These are phyloP conservation scores for Chaetomium cochliodes DNA, from an alignment of 495 filamentous ascomycete species.

Conservation along the genomic window DNA sequence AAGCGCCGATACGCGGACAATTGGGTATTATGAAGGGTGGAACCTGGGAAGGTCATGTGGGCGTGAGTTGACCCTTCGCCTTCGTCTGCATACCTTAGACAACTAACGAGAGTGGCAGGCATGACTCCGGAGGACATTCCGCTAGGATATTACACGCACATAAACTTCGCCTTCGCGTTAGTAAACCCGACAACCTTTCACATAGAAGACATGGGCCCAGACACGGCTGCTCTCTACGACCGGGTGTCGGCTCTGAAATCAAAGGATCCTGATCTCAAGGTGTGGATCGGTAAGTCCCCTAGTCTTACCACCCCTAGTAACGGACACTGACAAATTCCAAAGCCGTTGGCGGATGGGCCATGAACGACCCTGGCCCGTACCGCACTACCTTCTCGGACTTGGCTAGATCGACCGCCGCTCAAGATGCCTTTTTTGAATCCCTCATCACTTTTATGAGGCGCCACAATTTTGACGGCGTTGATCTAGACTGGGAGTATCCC, in stretches of 20 bases:
- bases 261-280: conserved; percentile 30
- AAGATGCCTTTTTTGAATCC: conserved; percentile 15
- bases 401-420: conserved; percentile 29
- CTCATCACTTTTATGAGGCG: conserved; percentile 31
- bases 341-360: conserved; percentile 45
- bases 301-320: too few relatives aligned
- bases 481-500: conserved; percentile 48
- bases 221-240: neutral
- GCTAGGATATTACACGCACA: conserved; percentile 31
- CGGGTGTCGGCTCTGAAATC: conserved; percentile 26
- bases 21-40: conserved; percentile 35
- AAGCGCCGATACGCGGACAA: neutral
- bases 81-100: neutral
- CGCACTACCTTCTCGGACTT: conserved; percentile 28
- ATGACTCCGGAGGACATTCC: conserved; percentile 22
- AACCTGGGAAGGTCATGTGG: conserved; percentile 22
- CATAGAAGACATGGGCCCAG: conserved; percentile 24
- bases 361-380: conserved; percentile 36
- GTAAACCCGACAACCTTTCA: conserved; percentile 17
- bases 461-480: conserved; percentile 37
- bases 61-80: neutral
- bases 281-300: conserved; percentile 27
- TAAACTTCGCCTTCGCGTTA: conserved; percentile 36
- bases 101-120: neutral
- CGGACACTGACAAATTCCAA: too few relatives aligned